Conservation (phyloP, 495 filamentous ascomycete species). For the Penicillium malachiteum region DNA sequence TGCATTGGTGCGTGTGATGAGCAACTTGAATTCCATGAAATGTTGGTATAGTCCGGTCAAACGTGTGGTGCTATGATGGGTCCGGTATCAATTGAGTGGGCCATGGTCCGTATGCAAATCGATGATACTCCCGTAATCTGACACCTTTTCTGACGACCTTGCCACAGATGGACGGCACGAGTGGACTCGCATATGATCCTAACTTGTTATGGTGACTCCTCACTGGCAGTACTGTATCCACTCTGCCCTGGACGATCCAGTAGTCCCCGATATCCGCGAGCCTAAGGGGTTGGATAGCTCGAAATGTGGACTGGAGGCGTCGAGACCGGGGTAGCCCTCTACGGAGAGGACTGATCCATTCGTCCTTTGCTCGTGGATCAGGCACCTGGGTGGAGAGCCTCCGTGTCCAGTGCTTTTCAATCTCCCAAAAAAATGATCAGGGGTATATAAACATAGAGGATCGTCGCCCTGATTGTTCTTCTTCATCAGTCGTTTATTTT, state of each 20-base stretch:
- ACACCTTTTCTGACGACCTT: constrained; percentile 20
- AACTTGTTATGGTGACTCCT: constrained; percentile 7
- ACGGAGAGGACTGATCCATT: not conserved
- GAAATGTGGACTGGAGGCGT: constrained; percentile 19
- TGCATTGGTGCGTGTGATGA: not conserved
- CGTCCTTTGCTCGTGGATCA: not conserved
- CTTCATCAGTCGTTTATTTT: constrained; percentile 19
- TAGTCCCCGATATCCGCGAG: constrained; percentile 20
- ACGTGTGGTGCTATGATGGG: not conserved
- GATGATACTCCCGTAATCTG: constrained; percentile 6
- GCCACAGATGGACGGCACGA: constrained; percentile 20
- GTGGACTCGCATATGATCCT: constrained; percentile 7
- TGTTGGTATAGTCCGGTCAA: not conserved
- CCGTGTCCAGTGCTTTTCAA: not conserved
- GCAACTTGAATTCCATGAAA: not conserved
- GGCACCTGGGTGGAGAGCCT: constrained; percentile 12
- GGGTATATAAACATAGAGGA: constrained; percentile 44
- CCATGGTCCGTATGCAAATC: constrained; percentile 15
- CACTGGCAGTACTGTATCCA: constrained; percentile 20
- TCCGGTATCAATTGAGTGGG: not conserved
- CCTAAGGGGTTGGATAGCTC: constrained; percentile 23
- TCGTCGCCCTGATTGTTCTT: constrained; percentile 25
- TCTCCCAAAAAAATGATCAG: constrained; percentile 18
- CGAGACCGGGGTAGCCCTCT: constrained; percentile 25
- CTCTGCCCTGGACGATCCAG: constrained; percentile 19